Evolutionary conservation across 108 stramenopile genomes (phyloP).

Genomic region (Skeletonema grethae): DNA sequence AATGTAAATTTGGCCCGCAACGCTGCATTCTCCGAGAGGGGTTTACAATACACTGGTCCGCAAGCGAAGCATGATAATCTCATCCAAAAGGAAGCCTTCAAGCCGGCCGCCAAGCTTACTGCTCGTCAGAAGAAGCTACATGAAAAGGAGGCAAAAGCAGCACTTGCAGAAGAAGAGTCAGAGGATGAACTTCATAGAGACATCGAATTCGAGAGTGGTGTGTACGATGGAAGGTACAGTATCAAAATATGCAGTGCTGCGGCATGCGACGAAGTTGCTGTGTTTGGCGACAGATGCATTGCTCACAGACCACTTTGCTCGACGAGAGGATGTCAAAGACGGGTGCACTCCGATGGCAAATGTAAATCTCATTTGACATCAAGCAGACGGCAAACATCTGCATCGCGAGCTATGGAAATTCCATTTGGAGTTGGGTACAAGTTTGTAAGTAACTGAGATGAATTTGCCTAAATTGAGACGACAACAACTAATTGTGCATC

Average conservation of each 20-base stretch:
- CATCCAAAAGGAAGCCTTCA: background rate
- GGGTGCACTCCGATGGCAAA: background rate
- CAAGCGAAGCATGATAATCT: background rate
- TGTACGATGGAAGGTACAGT: background rate
- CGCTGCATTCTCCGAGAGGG: slow-evolving; percentile 20
- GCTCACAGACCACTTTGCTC: background rate
- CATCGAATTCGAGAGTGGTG: background rate
- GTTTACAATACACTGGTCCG: slow-evolving; percentile 1
- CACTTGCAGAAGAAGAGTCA: background rate
- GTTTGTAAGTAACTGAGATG: slow-evolving; percentile 8
- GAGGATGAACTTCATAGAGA: background rate
- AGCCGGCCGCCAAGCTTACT: background rate
- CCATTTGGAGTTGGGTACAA: slow-evolving; percentile 26
- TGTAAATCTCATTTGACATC: background rate
- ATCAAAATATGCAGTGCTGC: slow-evolving; percentile 4
- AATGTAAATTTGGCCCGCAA: slow-evolving; percentile 26
- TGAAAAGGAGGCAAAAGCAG: slow-evolving; percentile 2
- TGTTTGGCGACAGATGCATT: slow-evolving; percentile 4
- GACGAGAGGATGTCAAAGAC: background rate
- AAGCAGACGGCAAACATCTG: background rate
- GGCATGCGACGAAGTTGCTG: slow-evolving; percentile 6
- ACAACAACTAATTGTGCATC: background rate
- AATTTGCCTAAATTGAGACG: background rate
- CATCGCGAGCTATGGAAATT: background rate
- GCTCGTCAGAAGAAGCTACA: background rate